phyloP scores from a whole-genome alignment of 2,329 filamentous ascomycete species.

The Xylaria arbuscula region DNA sequence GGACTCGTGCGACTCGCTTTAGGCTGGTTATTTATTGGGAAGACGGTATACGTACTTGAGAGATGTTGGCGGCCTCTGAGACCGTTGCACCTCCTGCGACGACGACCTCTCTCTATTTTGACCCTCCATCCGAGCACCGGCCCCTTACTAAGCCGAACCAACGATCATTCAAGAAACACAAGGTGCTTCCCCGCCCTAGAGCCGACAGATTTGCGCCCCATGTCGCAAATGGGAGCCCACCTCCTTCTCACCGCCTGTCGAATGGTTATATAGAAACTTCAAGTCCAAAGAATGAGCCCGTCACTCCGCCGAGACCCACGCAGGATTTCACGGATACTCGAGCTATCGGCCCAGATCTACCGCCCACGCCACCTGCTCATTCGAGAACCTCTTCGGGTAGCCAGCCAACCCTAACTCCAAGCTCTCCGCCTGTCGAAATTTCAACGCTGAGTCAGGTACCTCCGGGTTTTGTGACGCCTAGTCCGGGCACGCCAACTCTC shows the following conservation, averaged over 20 bases:
- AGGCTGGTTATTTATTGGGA: slow-evolving; percentile 33
- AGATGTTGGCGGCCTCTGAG: slow-evolving; percentile 49
- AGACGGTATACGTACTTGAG: slow-evolving; percentile 22
- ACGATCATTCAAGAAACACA: slow-evolving; percentile 54
- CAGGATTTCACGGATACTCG: slow-evolving; percentile 55
- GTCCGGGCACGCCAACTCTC: slow-evolving; percentile 70
- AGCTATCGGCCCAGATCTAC: slow-evolving; percentile 61
- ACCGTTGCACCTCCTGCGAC: slow-evolving; percentile 45
- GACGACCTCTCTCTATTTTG: slow-evolving; percentile 48
- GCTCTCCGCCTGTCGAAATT: slow-evolving; percentile 54
- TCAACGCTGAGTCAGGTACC: slow-evolving; percentile 53
- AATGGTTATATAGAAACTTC: slow-evolving; percentile 47
- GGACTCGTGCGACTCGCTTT: slow-evolving; percentile 40
- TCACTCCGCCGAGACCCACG: slow-evolving; percentile 56
- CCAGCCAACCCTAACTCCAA: slow-evolving; percentile 58
- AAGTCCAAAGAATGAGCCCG: slow-evolving; percentile 49
- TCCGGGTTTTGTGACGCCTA: slow-evolving; percentile 52
- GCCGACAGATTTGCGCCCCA: slow-evolving; percentile 42
- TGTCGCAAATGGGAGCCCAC: slow-evolving; percentile 28
- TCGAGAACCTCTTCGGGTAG: slow-evolving; percentile 67
- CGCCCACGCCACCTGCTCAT: slow-evolving; percentile 72
- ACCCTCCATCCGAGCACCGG: slow-evolving; percentile 44
- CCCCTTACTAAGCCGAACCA: slow-evolving; percentile 44
- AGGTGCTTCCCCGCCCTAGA: slow-evolving; percentile 54
- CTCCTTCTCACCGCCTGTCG: slow-evolving; percentile 44